Conservation (phyloP, 352 stramenopile genomes). For the Phytophthora ohioensis region DNA sequence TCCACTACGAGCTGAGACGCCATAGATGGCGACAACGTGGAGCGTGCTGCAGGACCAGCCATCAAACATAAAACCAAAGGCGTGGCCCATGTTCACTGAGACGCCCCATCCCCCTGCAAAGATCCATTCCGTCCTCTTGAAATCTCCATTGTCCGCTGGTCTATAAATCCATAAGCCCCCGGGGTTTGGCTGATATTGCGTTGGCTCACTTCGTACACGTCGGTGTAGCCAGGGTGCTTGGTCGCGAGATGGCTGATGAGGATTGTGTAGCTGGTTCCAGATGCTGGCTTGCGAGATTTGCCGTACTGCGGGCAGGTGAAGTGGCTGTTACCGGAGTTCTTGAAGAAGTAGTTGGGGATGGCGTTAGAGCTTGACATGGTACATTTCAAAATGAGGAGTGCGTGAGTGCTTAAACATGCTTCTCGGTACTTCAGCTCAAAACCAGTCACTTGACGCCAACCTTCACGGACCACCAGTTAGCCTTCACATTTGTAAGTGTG, state of each 20-base stretch:
- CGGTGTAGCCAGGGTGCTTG: neutral
- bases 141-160: slow-evolving; percentile 8
- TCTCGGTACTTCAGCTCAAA: neutral
- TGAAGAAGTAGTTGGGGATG: slow-evolving; percentile 13
- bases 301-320: slow-evolving; percentile 11
- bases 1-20: neutral
- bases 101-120: too few species aligned
- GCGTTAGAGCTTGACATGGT: neutral
- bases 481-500: neutral
- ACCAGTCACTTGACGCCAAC: slow-evolving; percentile 1
- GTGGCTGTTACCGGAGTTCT: neutral
- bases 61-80: slow-evolving; percentile 12
- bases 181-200: neutral
- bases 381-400: neutral
- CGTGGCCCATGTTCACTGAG: neutral
- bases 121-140: slow-evolving; percentile 14
- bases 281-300: neutral
- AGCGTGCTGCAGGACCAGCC: slow-evolving; percentile 1
- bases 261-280: slow-evolving; percentile 9
- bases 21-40: slow-evolving; percentile 13
- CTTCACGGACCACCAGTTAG: too few species aligned
- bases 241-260: slow-evolving; percentile 12
- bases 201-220: slow-evolving; percentile 6
- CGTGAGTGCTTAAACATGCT: neutral
- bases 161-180: slow-evolving; percentile 2